Conservation (phyloP, 169 alveolate species). For the Cryptosporidium xiaoi region DNA sequence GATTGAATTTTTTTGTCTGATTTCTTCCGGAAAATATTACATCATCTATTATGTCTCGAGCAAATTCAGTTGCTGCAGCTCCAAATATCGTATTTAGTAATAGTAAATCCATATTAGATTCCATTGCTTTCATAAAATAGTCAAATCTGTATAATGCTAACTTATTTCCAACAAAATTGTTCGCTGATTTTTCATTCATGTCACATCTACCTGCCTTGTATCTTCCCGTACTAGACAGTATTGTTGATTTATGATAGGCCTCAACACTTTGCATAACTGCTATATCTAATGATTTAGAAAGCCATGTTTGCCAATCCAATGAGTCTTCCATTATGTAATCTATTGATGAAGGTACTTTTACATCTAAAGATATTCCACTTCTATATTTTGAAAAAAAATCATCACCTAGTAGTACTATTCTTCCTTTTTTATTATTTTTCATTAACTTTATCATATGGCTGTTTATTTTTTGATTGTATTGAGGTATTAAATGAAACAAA, state of each 20-base stretch:
- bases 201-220: constrained; percentile 46
- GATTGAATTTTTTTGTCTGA: constrained; percentile 33
- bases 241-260: constrained; percentile 30
- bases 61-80: constrained; percentile 75
- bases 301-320: constrained; percentile 70
- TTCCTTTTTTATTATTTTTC: constrained; percentile 40
- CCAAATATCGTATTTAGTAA: constrained; percentile 43
- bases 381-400: constrained; percentile 63
- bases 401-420: constrained; percentile 44
- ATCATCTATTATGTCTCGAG: constrained; percentile 66
- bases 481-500: constrained; percentile 42
- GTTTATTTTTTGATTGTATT: constrained; percentile 41
- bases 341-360: constrained; percentile 47
- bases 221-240: constrained; percentile 16
- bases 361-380: constrained; percentile 38
- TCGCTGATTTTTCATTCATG: constrained; percentile 25
- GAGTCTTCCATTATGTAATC: constrained; percentile 13
- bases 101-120: constrained; percentile 70
- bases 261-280: constrained; percentile 72
- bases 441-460: constrained; percentile 1
- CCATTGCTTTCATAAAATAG: constrained; percentile 39
- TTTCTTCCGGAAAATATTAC: constrained; percentile 40
- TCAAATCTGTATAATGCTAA: constrained; percentile 30
- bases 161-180: constrained; percentile 44
- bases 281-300: constrained; percentile 39